Percentiles rank a stretch among this genome's conserved stretches.
These are phyloP conservation scores for Eucalyptus tenuipes DNA, from an alignment of 345 rosid genomes.

Conservation along the genomic window DNA sequence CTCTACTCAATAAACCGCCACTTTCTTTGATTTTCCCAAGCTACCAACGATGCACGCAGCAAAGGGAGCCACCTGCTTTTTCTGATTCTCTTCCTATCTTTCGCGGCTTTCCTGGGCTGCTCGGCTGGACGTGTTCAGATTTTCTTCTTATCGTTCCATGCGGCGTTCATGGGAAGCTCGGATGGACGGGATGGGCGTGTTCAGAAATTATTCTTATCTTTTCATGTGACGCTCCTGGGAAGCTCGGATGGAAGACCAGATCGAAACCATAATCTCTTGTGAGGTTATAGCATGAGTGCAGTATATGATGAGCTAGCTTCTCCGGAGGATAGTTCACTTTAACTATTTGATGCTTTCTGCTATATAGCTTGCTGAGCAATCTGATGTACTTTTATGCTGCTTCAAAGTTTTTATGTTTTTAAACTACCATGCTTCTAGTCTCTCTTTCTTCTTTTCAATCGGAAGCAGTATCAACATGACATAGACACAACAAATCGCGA, in stretches of 20 bases:
- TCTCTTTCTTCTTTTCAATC: neutral
- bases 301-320: neutral
- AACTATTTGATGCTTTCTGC: neutral
- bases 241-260: neutral
- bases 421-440: neutral
- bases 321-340: neutral
- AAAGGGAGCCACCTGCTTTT: neutral
- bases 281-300: neutral
- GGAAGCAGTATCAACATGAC: neutral
- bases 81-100: neutral
- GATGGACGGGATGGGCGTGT: neutral
- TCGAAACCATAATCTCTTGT: neutral
- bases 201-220: neutral
- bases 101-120: neutral
- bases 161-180: neutral
- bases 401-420: neutral
- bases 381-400: neutral
- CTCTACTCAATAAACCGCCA: neutral
- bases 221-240: neutral
- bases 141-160: neutral
- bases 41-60: neutral
- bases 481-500: neutral
- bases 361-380: neutral
- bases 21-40: neutral
- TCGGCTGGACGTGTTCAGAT: neutral